Evolutionary conservation across 2,329 filamentous ascomycete genomes (phyloP), one percentile per base, ranked within the genome.

Genomic region (Fusarium mangiferae): DNA sequence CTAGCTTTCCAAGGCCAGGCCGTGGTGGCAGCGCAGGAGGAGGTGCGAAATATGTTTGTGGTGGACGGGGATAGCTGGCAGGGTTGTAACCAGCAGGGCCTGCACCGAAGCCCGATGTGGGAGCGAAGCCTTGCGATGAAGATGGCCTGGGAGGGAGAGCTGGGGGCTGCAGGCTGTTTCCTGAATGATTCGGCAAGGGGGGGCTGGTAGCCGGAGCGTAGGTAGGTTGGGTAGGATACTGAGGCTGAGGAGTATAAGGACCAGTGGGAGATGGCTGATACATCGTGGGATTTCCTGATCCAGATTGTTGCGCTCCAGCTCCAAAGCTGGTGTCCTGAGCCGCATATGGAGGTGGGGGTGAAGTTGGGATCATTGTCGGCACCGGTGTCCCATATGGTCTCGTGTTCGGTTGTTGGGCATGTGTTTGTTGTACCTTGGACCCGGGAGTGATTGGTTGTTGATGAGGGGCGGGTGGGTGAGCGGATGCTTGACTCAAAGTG

Each of bases 1-100:
- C 38, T 49, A 69, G 22, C 38, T 78, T 79, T 5, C 74, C 72
- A 17, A 74, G 48, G 7, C 66, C 62, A 26, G 73, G 77, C 17
- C 70, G 68, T 35, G 77, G 60, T 26, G 72, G 72, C 46, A 74
- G 63, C 30, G 75, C 48, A 22, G 71, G 75, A 36, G 78, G 77
- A 36, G 79, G 80, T 9, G 66, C 69, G 52, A 81, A 81, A 51
- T 78, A 72, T 14, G 78, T 81, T 70, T 78, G 81, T 7, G 81
- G 81, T 15, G 81, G 81, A 28, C 77, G 78, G 24, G 80, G 81
- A 59, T 78, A 82, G 48, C 68, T 68, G 11, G 73, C 67, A 17
- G 78, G 73, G 55, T 76, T 78, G 20, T 75, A 76, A 18, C 75
- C 74, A 38, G 69, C 58, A 41, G 74, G 73, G 17, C 71, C 71